Evolutionary conservation across 345 rosid genomes (phyloP).

Genomic region (Arabidopsis suecica): DNA sequence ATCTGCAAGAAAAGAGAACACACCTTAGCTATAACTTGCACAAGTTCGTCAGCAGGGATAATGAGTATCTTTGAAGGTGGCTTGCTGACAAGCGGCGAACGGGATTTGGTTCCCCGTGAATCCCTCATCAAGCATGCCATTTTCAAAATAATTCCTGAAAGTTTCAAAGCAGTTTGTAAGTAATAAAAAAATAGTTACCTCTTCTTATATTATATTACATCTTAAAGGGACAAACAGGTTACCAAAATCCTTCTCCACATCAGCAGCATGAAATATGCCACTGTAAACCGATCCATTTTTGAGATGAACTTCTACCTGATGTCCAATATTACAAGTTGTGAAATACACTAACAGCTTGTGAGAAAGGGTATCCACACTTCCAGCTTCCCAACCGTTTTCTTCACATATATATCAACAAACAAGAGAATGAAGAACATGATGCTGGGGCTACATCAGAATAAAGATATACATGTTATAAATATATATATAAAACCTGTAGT

Average conservation of each 20-base stretch:
- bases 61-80: constrained; percentile 67
- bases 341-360: constrained; percentile 66
- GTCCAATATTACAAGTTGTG: constrained; percentile 76
- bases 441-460: constrained; percentile 12
- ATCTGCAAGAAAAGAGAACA: constrained; percentile 24
- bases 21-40: constrained; percentile 93
- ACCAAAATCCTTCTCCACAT: constrained; percentile 80
- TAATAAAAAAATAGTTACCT: constrained; percentile 11
- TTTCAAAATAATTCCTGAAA: constrained; percentile 82
- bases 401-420: constrained; percentile 45
- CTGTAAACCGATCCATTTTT: constrained; percentile 78
- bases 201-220: constrained; percentile 8
- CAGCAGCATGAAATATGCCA: constrained; percentile 80
- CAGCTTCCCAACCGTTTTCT: constrained; percentile 49
- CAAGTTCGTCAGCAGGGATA: constrained; percentile 80
- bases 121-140: constrained; percentile 84
- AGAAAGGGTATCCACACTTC: constrained; percentile 56
- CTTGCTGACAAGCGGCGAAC: constrained; percentile 59
- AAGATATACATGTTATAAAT: neutral
- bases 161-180: constrained; percentile 26
- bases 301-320: constrained; percentile 83
- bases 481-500: constrained; percentile 50
- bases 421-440: constrained; percentile 26
- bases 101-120: constrained; percentile 56
- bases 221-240: constrained; percentile 34